These are phyloP conservation scores for Ulmus americana DNA, from an alignment of 331 rosid genomes.

Conservation along the genomic window DNA sequence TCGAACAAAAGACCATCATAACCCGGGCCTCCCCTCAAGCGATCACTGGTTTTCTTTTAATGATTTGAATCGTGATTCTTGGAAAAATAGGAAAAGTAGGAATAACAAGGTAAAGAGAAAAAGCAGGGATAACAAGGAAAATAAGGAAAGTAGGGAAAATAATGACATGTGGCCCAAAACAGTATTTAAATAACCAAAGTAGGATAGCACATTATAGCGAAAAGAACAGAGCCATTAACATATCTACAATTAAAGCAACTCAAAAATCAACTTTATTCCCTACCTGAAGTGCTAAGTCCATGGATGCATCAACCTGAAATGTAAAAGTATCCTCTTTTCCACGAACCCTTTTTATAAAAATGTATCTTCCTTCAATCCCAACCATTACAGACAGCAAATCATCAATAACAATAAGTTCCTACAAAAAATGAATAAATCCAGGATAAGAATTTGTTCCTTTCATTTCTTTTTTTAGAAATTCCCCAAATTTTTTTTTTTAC, in stretches of 20 bases:
- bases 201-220: background rate
- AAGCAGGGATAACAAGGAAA: too few relatives aligned
- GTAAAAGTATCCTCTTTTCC: slow-evolving; percentile 54
- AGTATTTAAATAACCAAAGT: too few relatives aligned
- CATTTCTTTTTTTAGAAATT: background rate
- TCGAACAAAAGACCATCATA: too few relatives aligned
- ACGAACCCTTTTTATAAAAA: slow-evolving; percentile 54
- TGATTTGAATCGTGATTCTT: too few relatives aligned
- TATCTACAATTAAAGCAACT: background rate
- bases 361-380: slow-evolving; percentile 81
- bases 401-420: slow-evolving; percentile 95
- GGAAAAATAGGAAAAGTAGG: too few relatives aligned
- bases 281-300: slow-evolving; percentile 97
- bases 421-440: slow-evolving; percentile 11
- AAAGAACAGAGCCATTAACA: background rate
- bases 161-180: too few relatives aligned
- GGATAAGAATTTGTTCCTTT: background rate
- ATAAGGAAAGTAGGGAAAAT: too few relatives aligned
- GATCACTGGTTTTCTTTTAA: too few relatives aligned
- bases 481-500: slow-evolving; percentile 19
- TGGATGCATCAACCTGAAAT: slow-evolving; percentile 71
- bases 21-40: too few relatives aligned
- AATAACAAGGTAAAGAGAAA: too few relatives aligned
- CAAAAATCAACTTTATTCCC: slow-evolving; percentile 15
- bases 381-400: slow-evolving; percentile 82